These are phyloP conservation scores for Talaromyces sp. DNA, from an alignment of 2,329 filamentous ascomycete genomes.

Conservation along the genomic window DNA sequence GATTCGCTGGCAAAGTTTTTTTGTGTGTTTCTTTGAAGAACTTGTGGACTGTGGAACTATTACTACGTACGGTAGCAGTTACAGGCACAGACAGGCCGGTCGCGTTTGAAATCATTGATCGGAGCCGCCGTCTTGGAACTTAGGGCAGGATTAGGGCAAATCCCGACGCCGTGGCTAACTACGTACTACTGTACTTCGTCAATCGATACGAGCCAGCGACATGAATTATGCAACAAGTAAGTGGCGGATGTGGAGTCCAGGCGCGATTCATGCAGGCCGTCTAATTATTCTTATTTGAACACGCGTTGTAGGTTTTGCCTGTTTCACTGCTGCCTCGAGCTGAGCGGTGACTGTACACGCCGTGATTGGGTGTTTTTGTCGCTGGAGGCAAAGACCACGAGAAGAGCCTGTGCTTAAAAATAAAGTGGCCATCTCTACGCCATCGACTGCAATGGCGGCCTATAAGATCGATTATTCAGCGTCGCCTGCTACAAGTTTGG, in stretches of 20 bases:
- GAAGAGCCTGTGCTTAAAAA: background rate
- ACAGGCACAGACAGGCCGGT: background rate
- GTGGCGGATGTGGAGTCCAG: background rate
- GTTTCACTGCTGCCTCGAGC: background rate
- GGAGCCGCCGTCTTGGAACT: background rate
- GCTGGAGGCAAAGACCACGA: background rate
- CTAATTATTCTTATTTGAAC: background rate
- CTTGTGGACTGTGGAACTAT: background rate
- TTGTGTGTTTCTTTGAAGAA: background rate
- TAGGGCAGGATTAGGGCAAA: too few species aligned
- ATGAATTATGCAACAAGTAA: background rate
- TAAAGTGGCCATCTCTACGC: background rate
- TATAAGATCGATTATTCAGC: background rate
- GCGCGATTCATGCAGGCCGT: background rate
- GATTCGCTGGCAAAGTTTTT: background rate
- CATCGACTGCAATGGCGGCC: background rate
- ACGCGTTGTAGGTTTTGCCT: background rate
- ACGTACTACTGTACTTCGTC: too few species aligned
- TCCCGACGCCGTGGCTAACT: background rate
- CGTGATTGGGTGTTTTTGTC: background rate
- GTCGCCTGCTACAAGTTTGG: background rate
- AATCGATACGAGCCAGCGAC: too few species aligned
- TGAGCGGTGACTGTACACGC: background rate
- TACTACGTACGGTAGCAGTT: too few species aligned
- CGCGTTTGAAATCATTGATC: background rate